A percentile compares a stretch with the other conserved stretches of the same genome.
These are phyloP conservation scores for Vachellia pachyceras DNA, from an alignment of 306 rosid genomes.

Conservation along the genomic window DNA sequence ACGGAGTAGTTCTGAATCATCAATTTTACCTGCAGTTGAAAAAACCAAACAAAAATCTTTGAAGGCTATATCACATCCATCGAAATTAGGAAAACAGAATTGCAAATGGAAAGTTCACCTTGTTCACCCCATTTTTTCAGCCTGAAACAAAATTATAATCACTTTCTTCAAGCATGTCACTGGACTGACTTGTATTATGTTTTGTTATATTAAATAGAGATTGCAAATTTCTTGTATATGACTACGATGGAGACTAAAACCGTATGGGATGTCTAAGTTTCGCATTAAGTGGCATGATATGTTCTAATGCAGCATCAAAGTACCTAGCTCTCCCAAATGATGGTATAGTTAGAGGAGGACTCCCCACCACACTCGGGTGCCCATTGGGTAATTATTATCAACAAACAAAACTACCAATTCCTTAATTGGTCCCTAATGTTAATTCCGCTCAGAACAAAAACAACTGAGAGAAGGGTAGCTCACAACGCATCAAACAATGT, in stretches of 20 bases:
- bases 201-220: conserved; percentile 21
- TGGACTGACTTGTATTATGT: conserved; percentile 11
- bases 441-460: conserved; percentile 23
- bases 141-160: conserved; percentile 24
- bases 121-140: neutral
- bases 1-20: conserved; percentile 84
- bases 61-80: neutral
- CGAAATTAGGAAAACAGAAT: neutral
- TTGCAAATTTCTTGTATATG: conserved; percentile 25
- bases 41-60: neutral
- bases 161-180: conserved; percentile 8
- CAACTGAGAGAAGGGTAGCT: conserved; percentile 16
- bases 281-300: neutral
- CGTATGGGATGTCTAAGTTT: neutral
- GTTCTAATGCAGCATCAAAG: neutral
- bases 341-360: neutral
- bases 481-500: conserved; percentile 3
- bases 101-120: conserved; percentile 8
- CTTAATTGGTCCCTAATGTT: too few relatives aligned
- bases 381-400: neutral
- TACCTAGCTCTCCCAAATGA: neutral
- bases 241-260: conserved; percentile 1
- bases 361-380: neutral
- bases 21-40: conserved; percentile 66
- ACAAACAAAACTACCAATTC: too few relatives aligned